Evolutionary conservation across 768 basidiomycete genomes (phyloP).

Genomic region (Boletus rex-veris): DNA sequence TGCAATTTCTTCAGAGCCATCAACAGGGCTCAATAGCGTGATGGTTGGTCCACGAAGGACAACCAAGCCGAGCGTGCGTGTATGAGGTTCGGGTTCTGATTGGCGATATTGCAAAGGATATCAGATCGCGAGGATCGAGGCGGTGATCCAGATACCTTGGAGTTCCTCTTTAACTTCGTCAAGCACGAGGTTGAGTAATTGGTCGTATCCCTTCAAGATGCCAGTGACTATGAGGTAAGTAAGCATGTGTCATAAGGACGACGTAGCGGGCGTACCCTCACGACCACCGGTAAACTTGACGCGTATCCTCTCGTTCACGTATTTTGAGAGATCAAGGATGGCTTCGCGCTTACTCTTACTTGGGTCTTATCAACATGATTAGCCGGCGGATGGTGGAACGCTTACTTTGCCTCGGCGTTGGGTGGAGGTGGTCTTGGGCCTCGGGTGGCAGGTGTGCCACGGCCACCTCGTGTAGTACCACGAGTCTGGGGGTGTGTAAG

Average conservation of each 20-base stretch:
- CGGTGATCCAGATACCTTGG: constrained; percentile 45
- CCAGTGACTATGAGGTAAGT: constrained; percentile 65
- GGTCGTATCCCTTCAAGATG: constrained; percentile 92
- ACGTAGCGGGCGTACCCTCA: constrained; percentile 57
- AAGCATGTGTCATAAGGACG: neutral
- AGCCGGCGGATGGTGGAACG: neutral
- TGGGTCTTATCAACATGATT: constrained; percentile 31
- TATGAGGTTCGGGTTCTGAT: constrained; percentile 61
- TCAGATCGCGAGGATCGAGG: constrained; percentile 14
- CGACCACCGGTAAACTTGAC: constrained; percentile 99
- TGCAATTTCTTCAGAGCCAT: constrained; percentile 91
- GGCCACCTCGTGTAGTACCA: constrained; percentile 48
- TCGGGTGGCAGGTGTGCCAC: constrained; percentile 36
- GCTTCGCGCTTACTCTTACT: constrained; percentile 71
- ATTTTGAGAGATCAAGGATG: constrained; percentile 93
- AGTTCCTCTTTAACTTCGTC: constrained; percentile 91
- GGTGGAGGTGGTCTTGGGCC: constrained; percentile 16
- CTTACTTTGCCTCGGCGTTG: constrained; percentile 28
- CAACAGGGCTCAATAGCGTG: constrained; percentile 89
- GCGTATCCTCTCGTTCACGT: constrained; percentile 85
- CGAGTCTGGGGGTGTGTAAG: constrained; percentile 50
- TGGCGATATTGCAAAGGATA: neutral
- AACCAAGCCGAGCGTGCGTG: constrained; percentile 72
- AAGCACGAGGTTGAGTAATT: constrained; percentile 92
- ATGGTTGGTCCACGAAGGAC: constrained; percentile 94